Conservation (phyloP, 257 asterid genomes). For the Solanum chmielewskii region DNA sequence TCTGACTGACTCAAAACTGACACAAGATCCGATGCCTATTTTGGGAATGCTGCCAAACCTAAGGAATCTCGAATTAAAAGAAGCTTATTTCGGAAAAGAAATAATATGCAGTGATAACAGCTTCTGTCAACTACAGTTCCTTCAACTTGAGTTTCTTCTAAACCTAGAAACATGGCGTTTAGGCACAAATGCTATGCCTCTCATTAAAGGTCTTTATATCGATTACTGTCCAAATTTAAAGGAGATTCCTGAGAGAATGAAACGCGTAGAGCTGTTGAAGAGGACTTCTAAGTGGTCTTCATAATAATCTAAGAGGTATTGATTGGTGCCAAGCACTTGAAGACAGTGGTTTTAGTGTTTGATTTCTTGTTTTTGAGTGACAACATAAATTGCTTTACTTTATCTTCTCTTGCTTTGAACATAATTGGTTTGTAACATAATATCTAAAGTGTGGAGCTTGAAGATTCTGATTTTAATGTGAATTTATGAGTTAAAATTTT, state of each 20-base stretch:
- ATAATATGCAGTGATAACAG: no score
- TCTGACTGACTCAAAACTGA: fast-evolving
- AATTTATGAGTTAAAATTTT: no score
- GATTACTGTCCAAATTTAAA: background rate
- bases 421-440: no score
- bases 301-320: no score
- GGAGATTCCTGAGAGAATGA: background rate
- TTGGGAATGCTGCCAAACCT: no score
- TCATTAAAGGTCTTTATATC: background rate
- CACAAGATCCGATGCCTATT: no score
- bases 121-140: no score
- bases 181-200: background rate
- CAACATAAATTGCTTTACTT: background rate
- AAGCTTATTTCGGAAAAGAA: fast-evolving
- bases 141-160: fast-evolving
- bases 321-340: background rate
- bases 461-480: no score
- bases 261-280: background rate
- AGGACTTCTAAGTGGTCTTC: no score
- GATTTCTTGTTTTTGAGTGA: background rate
- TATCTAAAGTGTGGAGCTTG: no score
- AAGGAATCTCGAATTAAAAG: fast-evolving
- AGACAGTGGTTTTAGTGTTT: background rate
- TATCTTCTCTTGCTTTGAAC: no score
- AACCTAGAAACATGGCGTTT: no score